Base-by-base conservation (phyloP, 2,329 filamentous ascomycete species). In the Fusarium cicatricum region DNA sequence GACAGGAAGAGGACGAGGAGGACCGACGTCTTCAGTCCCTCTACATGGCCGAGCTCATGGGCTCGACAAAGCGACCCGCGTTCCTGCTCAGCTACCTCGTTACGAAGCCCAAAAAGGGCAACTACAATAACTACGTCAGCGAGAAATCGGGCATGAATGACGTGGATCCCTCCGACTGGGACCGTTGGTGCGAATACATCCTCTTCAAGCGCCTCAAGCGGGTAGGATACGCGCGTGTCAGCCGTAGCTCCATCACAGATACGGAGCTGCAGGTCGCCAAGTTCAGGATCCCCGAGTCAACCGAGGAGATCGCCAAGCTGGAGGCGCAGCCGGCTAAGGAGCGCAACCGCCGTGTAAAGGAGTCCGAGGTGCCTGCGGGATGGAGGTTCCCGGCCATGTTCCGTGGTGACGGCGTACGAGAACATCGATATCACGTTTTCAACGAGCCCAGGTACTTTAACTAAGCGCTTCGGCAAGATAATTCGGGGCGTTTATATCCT, bases 161-260 rank as follows among this genome's bases (percentile, higher is more conserved):
- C 70, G 95, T 99, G 43, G 95, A 99, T 70, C 85, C 88, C 0
- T 88, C 82, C 3, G 95, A 99, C 73, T 97, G 92, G 92, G 95
- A 99, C 74, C 83, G 95, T 50, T 99, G 95, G 95, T 99, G 95
- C 79, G 94, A 99, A 79, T 99, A 99, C 75, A 97, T 99, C 64
- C 79, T 99, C 21, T 99, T 92, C 82, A 97, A 97, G 81, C 88
- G 88, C 11, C 77, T 99, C 59, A 89, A 88, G 75, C 85, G 94
- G 58, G 89, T 90, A 0, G 94, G 92, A 2, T 99, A 99, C 73
- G 95, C 95, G 4, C 82, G 95, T 48, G 89, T 99, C 46, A 94
- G 90, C 68, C 84, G 95, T 67, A 88, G 88, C 66, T 96, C 91
- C 2, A 98, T 99, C 66, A 99, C 95, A 11, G 95, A 99, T 72